These are phyloP conservation scores for Cyclotella choctawhatcheeana DNA, from an alignment of 108 stramenopile species.

Conservation along the genomic window DNA sequence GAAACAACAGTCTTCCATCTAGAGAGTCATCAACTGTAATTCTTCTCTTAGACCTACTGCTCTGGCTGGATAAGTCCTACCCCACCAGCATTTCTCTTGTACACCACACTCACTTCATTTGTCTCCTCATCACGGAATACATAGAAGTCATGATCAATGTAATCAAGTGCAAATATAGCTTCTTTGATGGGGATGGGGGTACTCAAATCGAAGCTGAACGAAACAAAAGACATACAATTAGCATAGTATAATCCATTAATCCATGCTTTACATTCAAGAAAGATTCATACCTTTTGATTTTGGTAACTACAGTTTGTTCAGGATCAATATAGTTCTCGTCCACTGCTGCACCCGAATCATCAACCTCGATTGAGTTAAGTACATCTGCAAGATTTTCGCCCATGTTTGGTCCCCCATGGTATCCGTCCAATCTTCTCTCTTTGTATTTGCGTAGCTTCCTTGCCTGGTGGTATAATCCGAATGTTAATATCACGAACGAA, in stretches of 20 bases:
- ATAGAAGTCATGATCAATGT: constrained; percentile 94
- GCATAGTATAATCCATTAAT: too few relatives aligned
- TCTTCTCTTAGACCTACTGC: constrained; percentile 9
- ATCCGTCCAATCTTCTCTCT: constrained; percentile 80
- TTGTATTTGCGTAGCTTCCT: constrained; percentile 87
- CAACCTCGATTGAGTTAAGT: constrained; percentile 57
- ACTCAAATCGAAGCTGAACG: constrained; percentile 73
- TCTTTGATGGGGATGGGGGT: constrained; percentile 82
- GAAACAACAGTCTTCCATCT: not conserved
- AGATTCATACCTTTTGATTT: constrained; percentile 61
- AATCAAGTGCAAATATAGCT: constrained; percentile 90
- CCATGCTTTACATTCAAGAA: not conserved
- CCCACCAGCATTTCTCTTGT: constrained; percentile 93
- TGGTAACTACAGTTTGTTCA: constrained; percentile 75
- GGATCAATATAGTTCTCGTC: constrained; percentile 66
- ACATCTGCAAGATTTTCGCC: constrained; percentile 80
- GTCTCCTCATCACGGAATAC: constrained; percentile 85
- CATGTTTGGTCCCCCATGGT: constrained; percentile 82
- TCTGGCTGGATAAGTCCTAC: constrained; percentile 84
- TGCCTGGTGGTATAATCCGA: constrained; percentile 20
- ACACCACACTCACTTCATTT: constrained; percentile 82
- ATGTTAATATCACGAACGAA: not conserved
- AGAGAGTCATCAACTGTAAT: not conserved
- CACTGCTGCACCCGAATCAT: constrained; percentile 31
- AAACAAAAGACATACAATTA: not conserved